Conservation (phyloP, 108 stramenopile species). For the Pseudonitzschia multiseries region DNA sequence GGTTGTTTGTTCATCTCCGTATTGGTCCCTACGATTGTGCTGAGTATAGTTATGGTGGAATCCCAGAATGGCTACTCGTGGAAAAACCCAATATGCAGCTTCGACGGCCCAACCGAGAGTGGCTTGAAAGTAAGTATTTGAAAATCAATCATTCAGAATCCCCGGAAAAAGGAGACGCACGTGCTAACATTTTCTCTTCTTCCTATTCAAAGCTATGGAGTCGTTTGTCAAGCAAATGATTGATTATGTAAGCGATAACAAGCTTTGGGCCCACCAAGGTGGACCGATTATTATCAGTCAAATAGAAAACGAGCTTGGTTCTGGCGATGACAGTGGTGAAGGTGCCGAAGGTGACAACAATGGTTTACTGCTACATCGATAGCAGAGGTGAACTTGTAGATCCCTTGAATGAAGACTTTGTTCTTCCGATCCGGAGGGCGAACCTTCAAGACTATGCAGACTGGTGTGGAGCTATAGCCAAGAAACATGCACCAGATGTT, state of each 20-base stretch:
- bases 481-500: slow-evolving; percentile 40
- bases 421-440: slow-evolving; percentile 16
- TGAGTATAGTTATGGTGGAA: slow-evolving; percentile 66
- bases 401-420: background rate
- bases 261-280: slow-evolving; percentile 51
- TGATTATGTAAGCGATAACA: slow-evolving; percentile 38
- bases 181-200: background rate
- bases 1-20: slow-evolving; percentile 63
- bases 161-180: background rate
- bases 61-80: slow-evolving; percentile 56
- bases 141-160: background rate
- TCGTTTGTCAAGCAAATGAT: slow-evolving; percentile 31
- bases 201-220: slow-evolving; percentile 34
- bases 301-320: slow-evolving; percentile 69
- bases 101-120: slow-evolving; percentile 49
- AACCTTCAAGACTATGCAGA: slow-evolving; percentile 60
- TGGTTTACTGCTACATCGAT: slow-evolving; percentile 20
- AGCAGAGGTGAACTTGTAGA: slow-evolving; percentile 23
- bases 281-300: slow-evolving; percentile 64
- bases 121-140: slow-evolving; percentile 32
- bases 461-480: slow-evolving; percentile 50
- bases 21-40: slow-evolving; percentile 62
- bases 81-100: slow-evolving; percentile 41
- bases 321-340: slow-evolving; percentile 30
- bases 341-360: background rate